Evolutionary conservation across 306 rosid genomes (phyloP), one percentile per base, ranked within the genome.

Genomic region (Prunus dulcis): DNA sequence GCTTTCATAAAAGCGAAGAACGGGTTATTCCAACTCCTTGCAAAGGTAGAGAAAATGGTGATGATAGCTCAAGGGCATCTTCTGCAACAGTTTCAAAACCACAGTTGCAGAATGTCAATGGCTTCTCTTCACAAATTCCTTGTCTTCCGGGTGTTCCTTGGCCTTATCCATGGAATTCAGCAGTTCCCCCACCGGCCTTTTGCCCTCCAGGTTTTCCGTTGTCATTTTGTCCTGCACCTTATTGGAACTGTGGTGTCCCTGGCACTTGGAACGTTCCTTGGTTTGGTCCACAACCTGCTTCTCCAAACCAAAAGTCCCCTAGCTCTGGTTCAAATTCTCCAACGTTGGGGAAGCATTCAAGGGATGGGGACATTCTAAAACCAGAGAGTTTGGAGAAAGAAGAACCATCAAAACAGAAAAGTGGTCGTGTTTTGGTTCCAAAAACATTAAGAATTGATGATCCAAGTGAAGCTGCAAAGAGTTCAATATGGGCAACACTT

Each of bases 401-500:
- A 78, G 88, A 83, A 69, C 65, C 83, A 17, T 20, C 90, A 52
- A 88, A 79, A 67, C 91, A 66, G 77, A 89, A 81, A 80, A 87
- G 80, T 28, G 92, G 97, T 11, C 58, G 79, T 57, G 91, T 93
- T 86, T 81, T 89, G 87, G 88, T 90, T 78, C 98, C 98, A 0
- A 93, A 91, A 85, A 93, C 97, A 0, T 82, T 93, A 23, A 80
- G 98, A 87, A 86, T 93, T n/a, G 96, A 87, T 78, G 96, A 93
- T 67, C 98, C 97, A 3, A 83, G 70, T 20, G 98, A 93, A 67
- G 97, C 98, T 78, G 97, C 97, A 22, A 93, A 87, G 93, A 93
- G 98, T 75, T 93, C 98, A 5, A 91, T 93, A 69, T 89, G 98
- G 98, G 88, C 89, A 38, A 91, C 98, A 30, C 96, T 93, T 28